phyloP scores from a whole-genome alignment of 2,329 filamentous ascomycete genomes.

The Aspergillus tanneri region DNA sequence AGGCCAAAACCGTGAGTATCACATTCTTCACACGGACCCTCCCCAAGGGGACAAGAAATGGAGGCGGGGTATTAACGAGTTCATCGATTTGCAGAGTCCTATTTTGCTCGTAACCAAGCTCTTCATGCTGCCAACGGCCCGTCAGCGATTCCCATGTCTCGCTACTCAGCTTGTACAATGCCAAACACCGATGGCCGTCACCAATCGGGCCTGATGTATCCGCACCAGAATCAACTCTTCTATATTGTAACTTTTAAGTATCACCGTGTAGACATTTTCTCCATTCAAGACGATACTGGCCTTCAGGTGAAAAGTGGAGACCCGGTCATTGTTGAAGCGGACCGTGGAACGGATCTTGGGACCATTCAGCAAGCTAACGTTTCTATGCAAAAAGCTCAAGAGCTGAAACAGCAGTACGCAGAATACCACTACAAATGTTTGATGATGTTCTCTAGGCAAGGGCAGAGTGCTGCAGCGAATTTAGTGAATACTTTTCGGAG shows the following conservation, averaged over 20 bases:
- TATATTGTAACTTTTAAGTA: constrained; percentile 97
- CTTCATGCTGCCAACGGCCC: constrained; percentile 35
- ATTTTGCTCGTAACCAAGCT: constrained; percentile 43
- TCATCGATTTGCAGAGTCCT: constrained; percentile 44
- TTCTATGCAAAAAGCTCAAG: constrained; percentile 81
- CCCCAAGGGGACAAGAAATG: constrained; percentile 31
- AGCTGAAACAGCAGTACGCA: constrained; percentile 84
- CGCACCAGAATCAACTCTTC: constrained; percentile 43
- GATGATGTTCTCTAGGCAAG: constrained; percentile 95
- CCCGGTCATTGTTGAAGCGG: constrained; percentile 94
- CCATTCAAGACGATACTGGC: constrained; percentile 92
- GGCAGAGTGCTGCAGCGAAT: constrained; percentile 45
- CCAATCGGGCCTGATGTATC: constrained; percentile 36
- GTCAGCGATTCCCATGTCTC: constrained; percentile 35
- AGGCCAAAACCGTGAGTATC: constrained; percentile 46
- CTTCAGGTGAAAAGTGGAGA: constrained; percentile 87
- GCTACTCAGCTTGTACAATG: constrained; percentile 43
- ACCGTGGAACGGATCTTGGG: constrained; percentile 91
- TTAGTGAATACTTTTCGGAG: constrained; percentile 52
- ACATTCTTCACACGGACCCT: constrained; percentile 35
- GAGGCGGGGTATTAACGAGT: constrained; percentile 41
- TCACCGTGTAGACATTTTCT: constrained; percentile 91
- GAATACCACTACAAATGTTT: constrained; percentile 98
- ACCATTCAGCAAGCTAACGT: constrained; percentile 88
- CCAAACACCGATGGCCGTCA: constrained; percentile 40